Base-by-base conservation (phyloP, 148 eudicot species). In the Silene latifolia region DNA sequence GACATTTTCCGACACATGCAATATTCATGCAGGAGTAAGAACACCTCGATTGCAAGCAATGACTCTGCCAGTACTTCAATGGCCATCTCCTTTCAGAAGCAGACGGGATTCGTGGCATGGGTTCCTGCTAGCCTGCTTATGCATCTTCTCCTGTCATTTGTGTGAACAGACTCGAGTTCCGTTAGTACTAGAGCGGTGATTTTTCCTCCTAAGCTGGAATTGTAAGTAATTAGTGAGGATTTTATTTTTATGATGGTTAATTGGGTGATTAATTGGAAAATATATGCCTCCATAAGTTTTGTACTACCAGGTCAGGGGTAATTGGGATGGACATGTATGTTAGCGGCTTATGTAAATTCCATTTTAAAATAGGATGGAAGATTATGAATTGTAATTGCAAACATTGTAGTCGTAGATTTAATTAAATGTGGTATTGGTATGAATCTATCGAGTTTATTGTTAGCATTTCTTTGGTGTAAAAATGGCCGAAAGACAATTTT, bases 11-110 rank as follows among this genome's bases (percentile, higher is more conserved):
- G 8, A 21, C 19, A 3, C n/a, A n/a, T 64, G 69, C 35, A 32
- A 70, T 47, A 27, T 72, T 42, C 47, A 15, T 57, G 65, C 81
- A 78, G 81, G 76, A 73, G 65, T 42, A 73, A 39, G 73, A 66
- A 58, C 39, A 67, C 21, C 42, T 39, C 81, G 1, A 66, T 54
- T 9, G 25, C 76, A 1, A 78, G 69, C 69, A 78, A 78, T 57
- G 57, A 65, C 29, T 67, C 76, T 10, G 72, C 77, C 8, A 19
- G 35, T 57, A 4, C 73, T 44, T 73, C 76, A 67, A 57, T 72
- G 54, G 79, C 88, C 32, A 75, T 86, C 57, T 46, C 80, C 20
- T 7, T 77, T 58, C 74, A 67, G 35, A 53, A 61, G 47, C 77
- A 62, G 7, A 17, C 74, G n/a, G 20, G 32, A 35, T 23, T 53